These are phyloP conservation scores for Gnaphalium uliginosum DNA, from an alignment of 129 eudicot species.

Conservation along the genomic window DNA sequence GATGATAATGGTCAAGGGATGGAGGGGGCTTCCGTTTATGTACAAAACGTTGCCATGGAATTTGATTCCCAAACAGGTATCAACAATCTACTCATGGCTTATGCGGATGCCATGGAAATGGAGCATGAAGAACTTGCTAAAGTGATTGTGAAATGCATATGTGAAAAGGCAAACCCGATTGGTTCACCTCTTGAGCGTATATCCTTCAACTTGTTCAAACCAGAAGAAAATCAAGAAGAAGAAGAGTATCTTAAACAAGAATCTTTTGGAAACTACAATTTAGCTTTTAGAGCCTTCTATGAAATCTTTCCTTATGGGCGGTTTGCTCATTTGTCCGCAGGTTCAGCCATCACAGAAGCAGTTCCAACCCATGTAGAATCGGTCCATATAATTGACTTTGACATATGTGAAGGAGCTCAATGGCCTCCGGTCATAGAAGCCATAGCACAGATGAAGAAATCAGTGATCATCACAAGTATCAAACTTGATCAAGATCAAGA, in stretches of 20 bases:
- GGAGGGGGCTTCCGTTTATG: slow-evolving; percentile 22
- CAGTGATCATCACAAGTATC: slow-evolving; percentile 47
- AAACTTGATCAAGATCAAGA: slow-evolving; percentile 39
- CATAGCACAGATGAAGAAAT: slow-evolving; percentile 34
- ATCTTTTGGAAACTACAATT: slow-evolving; percentile 40
- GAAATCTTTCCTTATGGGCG: slow-evolving; percentile 53
- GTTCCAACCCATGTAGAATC: slow-evolving; percentile 39
- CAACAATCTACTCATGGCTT: slow-evolving; percentile 52
- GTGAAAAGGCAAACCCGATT: slow-evolving; percentile 34
- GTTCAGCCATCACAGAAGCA: slow-evolving; percentile 57
- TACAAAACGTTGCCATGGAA: slow-evolving; percentile 28
- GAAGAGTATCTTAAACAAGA: slow-evolving; percentile 47
- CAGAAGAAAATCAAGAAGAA: slow-evolving; percentile 29
- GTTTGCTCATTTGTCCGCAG: slow-evolving; percentile 55
- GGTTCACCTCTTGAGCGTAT: slow-evolving; percentile 52
- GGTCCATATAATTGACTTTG: slow-evolving; percentile 55
- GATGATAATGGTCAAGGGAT: slow-evolving; percentile 13
- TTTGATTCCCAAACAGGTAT: slow-evolving; percentile 35
- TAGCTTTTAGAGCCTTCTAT: slow-evolving; percentile 52
- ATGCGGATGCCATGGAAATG: slow-evolving; percentile 47
- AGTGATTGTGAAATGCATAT: slow-evolving; percentile 41
- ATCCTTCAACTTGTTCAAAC: slow-evolving; percentile 40
- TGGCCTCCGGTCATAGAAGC: slow-evolving; percentile 66
- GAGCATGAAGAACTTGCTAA: slow-evolving; percentile 45
- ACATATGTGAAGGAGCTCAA: slow-evolving; percentile 57